These are phyloP conservation scores for Penicillium paneum DNA, from an alignment of 2,329 filamentous ascomycete genomes.

Conservation along the genomic window DNA sequence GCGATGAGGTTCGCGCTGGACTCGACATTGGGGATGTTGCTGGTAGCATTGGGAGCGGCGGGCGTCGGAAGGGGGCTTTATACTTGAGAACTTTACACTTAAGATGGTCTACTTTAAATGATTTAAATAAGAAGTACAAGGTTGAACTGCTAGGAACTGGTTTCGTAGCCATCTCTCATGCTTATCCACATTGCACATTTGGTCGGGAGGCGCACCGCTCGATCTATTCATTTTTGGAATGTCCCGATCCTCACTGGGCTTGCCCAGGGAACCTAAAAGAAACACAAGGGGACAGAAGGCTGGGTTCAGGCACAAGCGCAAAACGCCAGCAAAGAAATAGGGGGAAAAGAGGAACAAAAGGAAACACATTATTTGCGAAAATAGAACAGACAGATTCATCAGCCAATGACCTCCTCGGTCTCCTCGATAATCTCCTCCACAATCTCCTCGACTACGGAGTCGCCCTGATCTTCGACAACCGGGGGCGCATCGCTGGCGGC, in stretches of 20 bases:
- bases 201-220: conserved; percentile 20
- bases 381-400: conserved; percentile 25
- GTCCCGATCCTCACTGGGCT: conserved; percentile 23
- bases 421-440: conserved; percentile 79
- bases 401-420: conserved; percentile 71
- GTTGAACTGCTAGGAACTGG: conserved; percentile 12
- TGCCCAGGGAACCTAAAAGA: conserved; percentile 22
- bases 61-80: conserved; percentile 17
- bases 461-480: conserved; percentile 63
- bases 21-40: conserved; percentile 4
- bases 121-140: conserved; percentile 1
- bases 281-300: conserved; percentile 30
- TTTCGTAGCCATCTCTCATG: conserved; percentile 31
- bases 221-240: conserved; percentile 28
- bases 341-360: conserved; percentile 25
- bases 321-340: conserved; percentile 25
- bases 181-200: conserved; percentile 32
- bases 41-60: conserved; percentile 12
- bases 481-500: conserved; percentile 49
- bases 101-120: background rate
- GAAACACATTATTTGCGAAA: conserved; percentile 34
- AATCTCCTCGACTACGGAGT: conserved; percentile 81
- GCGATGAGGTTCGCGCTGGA: conserved; percentile 2
- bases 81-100: background rate
- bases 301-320: conserved; percentile 21